Evolutionary conservation across 371 early-diverging fungal species (phyloP).

Genomic region (Rhizopus stolonifer): DNA sequence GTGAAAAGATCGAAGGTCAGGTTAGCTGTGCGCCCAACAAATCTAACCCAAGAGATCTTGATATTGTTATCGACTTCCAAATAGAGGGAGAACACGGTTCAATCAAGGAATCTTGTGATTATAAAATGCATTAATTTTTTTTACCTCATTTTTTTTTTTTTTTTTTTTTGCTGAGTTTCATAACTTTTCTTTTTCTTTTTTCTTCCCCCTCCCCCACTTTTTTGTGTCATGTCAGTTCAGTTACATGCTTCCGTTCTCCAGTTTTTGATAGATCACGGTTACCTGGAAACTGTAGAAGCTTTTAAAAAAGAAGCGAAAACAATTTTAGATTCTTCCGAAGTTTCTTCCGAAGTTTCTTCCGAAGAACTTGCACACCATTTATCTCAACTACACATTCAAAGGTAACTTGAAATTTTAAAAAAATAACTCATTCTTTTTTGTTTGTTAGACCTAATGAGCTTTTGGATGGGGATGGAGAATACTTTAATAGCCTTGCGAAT

Average conservation of each 20-base stretch:
- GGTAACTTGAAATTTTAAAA: constrained; percentile 15
- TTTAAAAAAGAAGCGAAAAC: constrained; percentile 49
- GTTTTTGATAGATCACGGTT: constrained; percentile 50
- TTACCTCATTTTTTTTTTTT: constrained; percentile 3
- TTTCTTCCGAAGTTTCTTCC: not conserved
- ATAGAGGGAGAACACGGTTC: constrained; percentile 66
- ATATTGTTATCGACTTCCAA: constrained; percentile 81
- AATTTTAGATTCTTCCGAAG: constrained; percentile 23
- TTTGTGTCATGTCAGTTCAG: not conserved
- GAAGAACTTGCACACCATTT: constrained; percentile 23
- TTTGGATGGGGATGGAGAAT: constrained; percentile 31
- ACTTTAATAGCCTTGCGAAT: constrained; percentile 21
- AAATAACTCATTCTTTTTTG: not conserved
- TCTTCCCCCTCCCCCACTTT: not conserved
- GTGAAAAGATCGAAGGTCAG: constrained; percentile 81
- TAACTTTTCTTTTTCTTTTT: not conserved
- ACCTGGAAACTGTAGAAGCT: constrained; percentile 41
- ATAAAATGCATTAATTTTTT: constrained; percentile 76
- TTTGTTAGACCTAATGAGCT: constrained; percentile 20
- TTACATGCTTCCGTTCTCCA: constrained; percentile 25
- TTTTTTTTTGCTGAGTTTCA: not conserved
- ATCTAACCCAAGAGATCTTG: constrained; percentile 91
- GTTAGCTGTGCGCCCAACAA: constrained; percentile 83
- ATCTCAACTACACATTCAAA: constrained; percentile 37
- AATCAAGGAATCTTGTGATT: constrained; percentile 69